phyloP scores from a whole-genome alignment of 441 rosid genomes.

The Adansonia grandidieri region DNA sequence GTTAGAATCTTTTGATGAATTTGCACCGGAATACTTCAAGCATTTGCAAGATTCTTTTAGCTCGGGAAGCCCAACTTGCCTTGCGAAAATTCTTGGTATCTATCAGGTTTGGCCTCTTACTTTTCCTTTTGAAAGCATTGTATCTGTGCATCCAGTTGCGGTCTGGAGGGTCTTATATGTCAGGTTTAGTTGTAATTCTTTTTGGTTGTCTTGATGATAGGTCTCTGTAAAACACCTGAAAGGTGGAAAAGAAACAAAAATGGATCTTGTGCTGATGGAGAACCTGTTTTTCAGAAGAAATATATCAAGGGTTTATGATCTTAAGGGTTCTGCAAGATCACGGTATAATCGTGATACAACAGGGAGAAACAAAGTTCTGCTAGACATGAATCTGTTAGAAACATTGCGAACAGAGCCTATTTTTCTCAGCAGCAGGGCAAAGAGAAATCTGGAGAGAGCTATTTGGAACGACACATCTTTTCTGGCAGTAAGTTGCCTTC shows the following conservation, averaged over 20 bases:
- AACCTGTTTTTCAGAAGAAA: conserved; percentile 82
- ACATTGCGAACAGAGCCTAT: conserved; percentile 80
- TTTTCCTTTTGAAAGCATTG: background rate
- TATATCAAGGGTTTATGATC: conserved; percentile 76
- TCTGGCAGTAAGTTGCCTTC: conserved; percentile 69
- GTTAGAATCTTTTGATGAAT: conserved; percentile 85
- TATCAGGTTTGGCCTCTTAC: conserved; percentile 70
- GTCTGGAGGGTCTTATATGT: background rate
- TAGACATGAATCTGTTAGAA: conserved; percentile 86
- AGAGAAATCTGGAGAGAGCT: conserved; percentile 87
- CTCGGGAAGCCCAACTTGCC: conserved; percentile 88
- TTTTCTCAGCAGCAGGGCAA: conserved; percentile 88
- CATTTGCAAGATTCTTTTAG: conserved; percentile 71
- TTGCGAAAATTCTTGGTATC: conserved; percentile 93
- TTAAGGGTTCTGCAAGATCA: conserved; percentile 83
- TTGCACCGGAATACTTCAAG: conserved; percentile 79
- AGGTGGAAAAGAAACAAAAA: conserved; percentile 88
- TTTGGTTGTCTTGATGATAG: conserved; percentile 42
- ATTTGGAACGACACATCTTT: conserved; percentile 91
- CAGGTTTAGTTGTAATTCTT: conserved; percentile 19
- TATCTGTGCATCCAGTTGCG: background rate
- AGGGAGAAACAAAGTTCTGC: conserved; percentile 72
- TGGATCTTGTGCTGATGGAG: conserved; percentile 97
- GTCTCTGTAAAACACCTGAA: conserved; percentile 71
- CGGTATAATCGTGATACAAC: conserved; percentile 80